Conservation (phyloP, 2,329 filamentous ascomycete species). For the Diaporthe eres region DNA sequence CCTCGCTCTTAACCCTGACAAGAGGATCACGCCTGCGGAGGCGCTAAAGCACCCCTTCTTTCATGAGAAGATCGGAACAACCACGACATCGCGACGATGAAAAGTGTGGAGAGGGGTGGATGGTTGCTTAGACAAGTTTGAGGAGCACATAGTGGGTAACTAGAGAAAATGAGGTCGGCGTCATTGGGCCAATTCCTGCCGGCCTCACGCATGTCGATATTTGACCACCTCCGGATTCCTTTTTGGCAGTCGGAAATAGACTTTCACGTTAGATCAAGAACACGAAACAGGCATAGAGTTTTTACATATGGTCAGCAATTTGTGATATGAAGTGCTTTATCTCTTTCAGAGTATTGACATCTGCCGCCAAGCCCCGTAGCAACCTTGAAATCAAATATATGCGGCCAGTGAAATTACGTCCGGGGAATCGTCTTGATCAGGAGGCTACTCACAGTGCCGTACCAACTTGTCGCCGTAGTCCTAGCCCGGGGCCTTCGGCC, state of each 20-base stretch:
- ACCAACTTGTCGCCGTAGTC: background rate
- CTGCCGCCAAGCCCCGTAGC: background rate
- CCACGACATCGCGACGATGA: slow-evolving; percentile 36
- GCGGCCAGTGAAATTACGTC: background rate
- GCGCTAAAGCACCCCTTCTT: slow-evolving; percentile 94
- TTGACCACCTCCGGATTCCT: background rate
- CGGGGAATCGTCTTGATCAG: background rate
- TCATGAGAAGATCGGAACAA: slow-evolving; percentile 55
- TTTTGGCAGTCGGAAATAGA: slow-evolving; percentile 9
- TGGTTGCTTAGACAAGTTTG: slow-evolving; percentile 4
- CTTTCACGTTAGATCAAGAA: slow-evolving; percentile 4
- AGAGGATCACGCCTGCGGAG: slow-evolving; percentile 87
- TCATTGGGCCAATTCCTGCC: background rate
- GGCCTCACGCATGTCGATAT: background rate
- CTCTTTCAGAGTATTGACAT: background rate
- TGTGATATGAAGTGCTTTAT: background rate
- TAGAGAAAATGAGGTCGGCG: background rate
- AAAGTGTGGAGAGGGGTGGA: background rate
- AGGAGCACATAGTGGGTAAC: background rate
- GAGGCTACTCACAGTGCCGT: background rate
- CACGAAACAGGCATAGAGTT: background rate
- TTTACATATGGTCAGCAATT: background rate
- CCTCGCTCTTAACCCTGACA: slow-evolving; percentile 90
- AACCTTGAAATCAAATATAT: background rate
- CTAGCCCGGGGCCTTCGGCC: background rate